phyloP scores from a whole-genome alignment of 148 eudicot genomes.

The Suaeda aralocaspica region DNA sequence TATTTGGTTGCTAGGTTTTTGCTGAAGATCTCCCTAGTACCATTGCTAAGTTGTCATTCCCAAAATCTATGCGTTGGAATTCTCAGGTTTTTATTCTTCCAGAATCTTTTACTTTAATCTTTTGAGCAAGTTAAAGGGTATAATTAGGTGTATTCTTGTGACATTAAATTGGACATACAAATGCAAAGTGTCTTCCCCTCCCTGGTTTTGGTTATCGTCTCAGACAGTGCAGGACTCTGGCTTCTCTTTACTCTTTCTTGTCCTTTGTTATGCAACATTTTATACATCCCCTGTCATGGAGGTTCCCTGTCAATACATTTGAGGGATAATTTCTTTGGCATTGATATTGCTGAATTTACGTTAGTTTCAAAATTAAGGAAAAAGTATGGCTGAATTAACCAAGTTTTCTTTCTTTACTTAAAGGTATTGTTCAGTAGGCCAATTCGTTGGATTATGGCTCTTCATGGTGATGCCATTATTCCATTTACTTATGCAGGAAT shows the following conservation, averaged over 20 bases:
- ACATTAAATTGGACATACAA: neutral
- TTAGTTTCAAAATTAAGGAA: neutral
- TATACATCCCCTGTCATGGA: neutral
- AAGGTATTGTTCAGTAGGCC: slow-evolving; percentile 93
- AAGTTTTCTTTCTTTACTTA: slow-evolving; percentile 12
- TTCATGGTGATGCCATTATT: slow-evolving; percentile 76
- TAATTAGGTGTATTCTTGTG: neutral
- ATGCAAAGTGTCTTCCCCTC: neutral
- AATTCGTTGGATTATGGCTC: slow-evolving; percentile 94
- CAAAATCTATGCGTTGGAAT: slow-evolving; percentile 99
- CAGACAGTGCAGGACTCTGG: neutral
- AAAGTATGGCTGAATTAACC: neutral
- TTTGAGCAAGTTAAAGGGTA: neutral
- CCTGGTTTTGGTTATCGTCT: neutral
- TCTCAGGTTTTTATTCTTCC: slow-evolving; percentile 57
- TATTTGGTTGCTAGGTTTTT: slow-evolving; percentile 53
- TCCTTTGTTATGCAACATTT: neutral
- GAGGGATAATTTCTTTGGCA: neutral
- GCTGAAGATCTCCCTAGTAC: slow-evolving; percentile 82
- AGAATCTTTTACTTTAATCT: neutral
- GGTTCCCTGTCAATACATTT: neutral
- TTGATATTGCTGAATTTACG: neutral
- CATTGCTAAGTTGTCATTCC: slow-evolving; percentile 74
- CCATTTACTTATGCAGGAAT: slow-evolving; percentile 86
- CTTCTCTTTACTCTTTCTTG: neutral